A percentile compares a stretch with the other conserved stretches of the same genome.
These are phyloP conservation scores for Colletotrichum orchidophilum DNA, from an alignment of 2,329 filamentous ascomycete species.

Conservation along the genomic window DNA sequence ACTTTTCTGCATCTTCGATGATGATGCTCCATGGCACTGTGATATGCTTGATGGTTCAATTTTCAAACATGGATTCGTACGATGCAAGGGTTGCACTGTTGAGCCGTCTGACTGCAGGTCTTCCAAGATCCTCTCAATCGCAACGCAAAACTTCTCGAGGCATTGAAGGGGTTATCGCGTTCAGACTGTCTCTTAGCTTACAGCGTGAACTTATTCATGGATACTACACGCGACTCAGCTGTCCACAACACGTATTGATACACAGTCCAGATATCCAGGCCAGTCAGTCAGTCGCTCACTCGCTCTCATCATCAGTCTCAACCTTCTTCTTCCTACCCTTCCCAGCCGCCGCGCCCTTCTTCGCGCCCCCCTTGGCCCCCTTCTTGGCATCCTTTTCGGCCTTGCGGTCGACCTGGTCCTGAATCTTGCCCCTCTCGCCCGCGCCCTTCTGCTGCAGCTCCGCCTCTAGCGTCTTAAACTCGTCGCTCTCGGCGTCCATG, in stretches of 20 bases:
- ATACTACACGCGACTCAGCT: not conserved
- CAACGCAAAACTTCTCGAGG: not conserved
- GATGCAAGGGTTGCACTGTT: not conserved
- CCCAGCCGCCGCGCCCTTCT: conserved; percentile 38
- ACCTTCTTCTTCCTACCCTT: conserved; percentile 48
- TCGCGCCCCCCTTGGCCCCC: conserved; percentile 38
- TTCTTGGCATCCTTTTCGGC: conserved; percentile 65
- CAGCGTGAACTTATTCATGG: not conserved
- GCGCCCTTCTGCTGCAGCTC: conserved; percentile 74
- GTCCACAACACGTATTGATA: conserved; percentile 18
- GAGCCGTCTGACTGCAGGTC: not conserved
- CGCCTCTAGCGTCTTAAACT: conserved; percentile 74
- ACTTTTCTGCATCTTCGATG: no score
- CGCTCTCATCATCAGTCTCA: conserved; percentile 46
- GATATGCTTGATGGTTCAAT: not conserved
- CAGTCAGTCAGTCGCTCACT: conserved; percentile 35
- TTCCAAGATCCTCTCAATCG: not conserved
- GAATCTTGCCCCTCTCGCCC: conserved; percentile 77
- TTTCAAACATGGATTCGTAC: not conserved
- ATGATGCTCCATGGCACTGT: not conserved
- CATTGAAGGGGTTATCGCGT: not conserved
- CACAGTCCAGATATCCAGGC: conserved; percentile 5
- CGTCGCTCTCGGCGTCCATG: conserved; percentile 79
- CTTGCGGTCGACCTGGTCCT: conserved; percentile 83
- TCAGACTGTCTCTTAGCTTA: not conserved